Conservation (phyloP, 352 stramenopile species). For the Phytophthora sp. region DNA sequence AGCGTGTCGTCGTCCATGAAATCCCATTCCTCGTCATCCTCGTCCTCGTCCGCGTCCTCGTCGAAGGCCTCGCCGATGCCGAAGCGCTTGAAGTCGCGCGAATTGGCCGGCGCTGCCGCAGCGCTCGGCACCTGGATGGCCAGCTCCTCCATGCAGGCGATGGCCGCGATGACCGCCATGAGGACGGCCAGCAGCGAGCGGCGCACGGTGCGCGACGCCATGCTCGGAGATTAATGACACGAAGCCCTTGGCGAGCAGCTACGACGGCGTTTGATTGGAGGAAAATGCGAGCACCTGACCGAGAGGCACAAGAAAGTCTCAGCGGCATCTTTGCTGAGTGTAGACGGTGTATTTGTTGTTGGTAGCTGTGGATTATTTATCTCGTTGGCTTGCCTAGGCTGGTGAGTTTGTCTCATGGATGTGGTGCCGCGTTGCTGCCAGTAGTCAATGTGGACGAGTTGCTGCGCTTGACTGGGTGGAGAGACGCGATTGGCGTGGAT, state of each 20-base stretch:
- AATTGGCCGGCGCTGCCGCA: neutral
- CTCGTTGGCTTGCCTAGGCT: too few species aligned
- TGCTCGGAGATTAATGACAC: neutral
- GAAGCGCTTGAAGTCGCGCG: conserved; percentile 15
- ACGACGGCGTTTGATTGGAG: conserved; percentile 21
- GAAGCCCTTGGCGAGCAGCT: conserved; percentile 1
- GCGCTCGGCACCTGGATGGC: conserved; percentile 21
- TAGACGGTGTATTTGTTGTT: too few species aligned
- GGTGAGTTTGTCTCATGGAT: neutral
- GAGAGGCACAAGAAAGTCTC: neutral
- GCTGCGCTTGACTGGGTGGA: conserved; percentile 5
- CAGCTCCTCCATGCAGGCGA: conserved; percentile 26
- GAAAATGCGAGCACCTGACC: conserved; percentile 10
- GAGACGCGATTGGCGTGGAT: neutral
- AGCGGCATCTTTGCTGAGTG: neutral
- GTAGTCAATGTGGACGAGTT: neutral
- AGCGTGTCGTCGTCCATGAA: conserved; percentile 65
- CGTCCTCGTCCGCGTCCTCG: conserved; percentile 54
- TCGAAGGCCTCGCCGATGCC: conserved; percentile 27
- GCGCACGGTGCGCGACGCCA: conserved; percentile 11
- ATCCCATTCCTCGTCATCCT: conserved; percentile 63
- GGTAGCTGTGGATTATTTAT: too few species aligned
- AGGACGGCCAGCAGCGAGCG: conserved; percentile 15
- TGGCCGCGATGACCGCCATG: conserved; percentile 19
- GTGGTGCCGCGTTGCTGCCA: neutral